Evolutionary conservation across 2,329 filamentous ascomycete species (phyloP), one percentile per base, ranked within the genome.

Genomic region (Epichloe gansuensis): DNA sequence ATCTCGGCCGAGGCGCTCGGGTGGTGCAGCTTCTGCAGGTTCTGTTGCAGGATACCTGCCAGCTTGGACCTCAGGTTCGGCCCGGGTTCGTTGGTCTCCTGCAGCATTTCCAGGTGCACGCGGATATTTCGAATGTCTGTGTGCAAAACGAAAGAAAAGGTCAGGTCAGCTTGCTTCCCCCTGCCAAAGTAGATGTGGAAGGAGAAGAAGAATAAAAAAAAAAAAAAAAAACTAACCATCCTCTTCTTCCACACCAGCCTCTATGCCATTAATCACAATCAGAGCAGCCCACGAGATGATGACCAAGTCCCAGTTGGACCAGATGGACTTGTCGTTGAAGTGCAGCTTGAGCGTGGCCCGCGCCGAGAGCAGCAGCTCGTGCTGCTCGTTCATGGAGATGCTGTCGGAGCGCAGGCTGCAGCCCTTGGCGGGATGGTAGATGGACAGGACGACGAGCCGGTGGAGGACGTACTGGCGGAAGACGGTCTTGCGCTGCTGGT

Each of bases 271-370:
- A 1, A 72, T 56, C 1, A 72, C 68, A n/a, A 72, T 68, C 8
- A 72, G 57, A 2, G 69, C 68, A 5, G 70, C 69, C 69, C 69
- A 71, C 0, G 69, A 71, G 49, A 72, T 72, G 56, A 72, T 68
- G 21, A 71, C 64, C 0, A 72, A 58, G 42, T 72, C 70, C 64
- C 67, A 72, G 44, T 72, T 72, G 4, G 68, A 64, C 70, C 69
- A 72, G 51, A 72, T 72, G 1, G 66, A 64, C 23, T 64, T 58
- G 49, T 72, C 70, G n/a, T 66, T 60, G 4, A 66, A 61, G 43
- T 71, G 69, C 2, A 72, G 56, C 52, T 65, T 67, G 17, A 72
- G 57, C 0, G 70, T 66, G 1, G 69, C 67, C 13, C 69, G 60
- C 2, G 70, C 69, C 2, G 69, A 72, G 2, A 71, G 60, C 0